A percentile compares a stretch with the other conserved stretches of the same genome.
Conservation (phyloP, 345 rosid genomes). For the Clausena lansium region DNA sequence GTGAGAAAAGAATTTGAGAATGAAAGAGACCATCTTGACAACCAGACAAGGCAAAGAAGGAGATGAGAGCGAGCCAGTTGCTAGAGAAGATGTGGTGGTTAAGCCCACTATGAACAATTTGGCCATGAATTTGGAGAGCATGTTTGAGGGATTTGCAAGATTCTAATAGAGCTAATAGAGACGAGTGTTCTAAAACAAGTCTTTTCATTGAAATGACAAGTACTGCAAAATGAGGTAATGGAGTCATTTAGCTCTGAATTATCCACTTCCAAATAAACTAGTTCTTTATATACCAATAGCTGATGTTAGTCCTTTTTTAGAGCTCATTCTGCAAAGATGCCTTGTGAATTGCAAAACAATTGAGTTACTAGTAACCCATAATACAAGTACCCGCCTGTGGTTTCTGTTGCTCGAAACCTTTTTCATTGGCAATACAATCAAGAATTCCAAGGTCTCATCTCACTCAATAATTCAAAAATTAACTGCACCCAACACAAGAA, state of each 20-base stretch:
- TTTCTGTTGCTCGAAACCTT: background rate
- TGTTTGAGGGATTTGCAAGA: slow-evolving; percentile 34
- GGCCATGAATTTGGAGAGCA: slow-evolving; percentile 38
- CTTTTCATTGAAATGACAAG: background rate
- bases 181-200: slow-evolving; percentile 10
- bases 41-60: slow-evolving; percentile 33
- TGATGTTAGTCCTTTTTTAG: background rate
- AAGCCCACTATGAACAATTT: slow-evolving; percentile 26
- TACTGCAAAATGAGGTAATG: background rate
- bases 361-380: background rate
- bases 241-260: background rate
- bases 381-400: background rate
- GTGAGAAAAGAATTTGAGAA: slow-evolving; percentile 32
- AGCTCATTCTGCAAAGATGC: background rate
- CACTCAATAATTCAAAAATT: background rate
- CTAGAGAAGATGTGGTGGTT: slow-evolving; percentile 19
- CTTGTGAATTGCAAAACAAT: background rate
- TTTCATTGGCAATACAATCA: slow-evolving; percentile 1
- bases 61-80: slow-evolving; percentile 35
- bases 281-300: background rate
- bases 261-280: background rate
- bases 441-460: background rate
- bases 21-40: slow-evolving; percentile 22
- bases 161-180: slow-evolving; percentile 18
- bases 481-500: slow-evolving; percentile 7